A percentile compares a stretch with the other conserved stretches of the same genome.
phyloP scores from a whole-genome alignment of 2,329 filamentous ascomycete species.

The Phoma sp. region DNA sequence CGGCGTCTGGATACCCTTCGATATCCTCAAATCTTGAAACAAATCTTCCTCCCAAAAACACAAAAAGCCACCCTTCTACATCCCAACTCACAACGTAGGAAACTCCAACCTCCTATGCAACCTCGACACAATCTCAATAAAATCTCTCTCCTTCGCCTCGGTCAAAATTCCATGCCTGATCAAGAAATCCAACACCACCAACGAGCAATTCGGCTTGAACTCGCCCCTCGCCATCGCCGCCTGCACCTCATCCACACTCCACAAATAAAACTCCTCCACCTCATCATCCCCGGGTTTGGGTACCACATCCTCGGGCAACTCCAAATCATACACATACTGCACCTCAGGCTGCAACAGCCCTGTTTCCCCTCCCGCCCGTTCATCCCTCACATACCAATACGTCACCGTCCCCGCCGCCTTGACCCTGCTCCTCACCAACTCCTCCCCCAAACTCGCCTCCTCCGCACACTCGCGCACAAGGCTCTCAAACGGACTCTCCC shows the following conservation, averaged over 20 bases:
- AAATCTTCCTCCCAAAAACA: slow-evolving; percentile 8
- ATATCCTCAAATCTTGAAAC: slow-evolving; percentile 16
- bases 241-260: slow-evolving; percentile 77
- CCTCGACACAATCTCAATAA: slow-evolving; percentile 74
- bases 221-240: slow-evolving; percentile 71
- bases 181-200: slow-evolving; percentile 88
- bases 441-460: slow-evolving; percentile 80
- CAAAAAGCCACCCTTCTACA: background rate
- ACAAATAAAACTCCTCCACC: slow-evolving; percentile 82
- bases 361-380: slow-evolving; percentile 77
- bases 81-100: slow-evolving; percentile 52
- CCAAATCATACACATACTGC: slow-evolving; percentile 90
- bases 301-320: slow-evolving; percentile 70
- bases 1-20: slow-evolving; percentile 42
- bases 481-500: slow-evolving; percentile 80
- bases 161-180: slow-evolving; percentile 83
- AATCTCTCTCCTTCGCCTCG: slow-evolving; percentile 76
- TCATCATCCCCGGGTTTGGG: slow-evolving; percentile 86
- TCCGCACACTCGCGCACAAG: slow-evolving; percentile 86
- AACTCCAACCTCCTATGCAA: slow-evolving; percentile 83
- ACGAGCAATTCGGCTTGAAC: slow-evolving; percentile 92
- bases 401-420: slow-evolving; percentile 73
- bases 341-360: slow-evolving; percentile 87
- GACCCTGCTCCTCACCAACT: slow-evolving; percentile 67
- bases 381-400: slow-evolving; percentile 82